A percentile compares a stretch with the other conserved stretches of the same genome.
Conservation (phyloP, 371 early-diverging fungal species). For the Mortierella sp. region DNA sequence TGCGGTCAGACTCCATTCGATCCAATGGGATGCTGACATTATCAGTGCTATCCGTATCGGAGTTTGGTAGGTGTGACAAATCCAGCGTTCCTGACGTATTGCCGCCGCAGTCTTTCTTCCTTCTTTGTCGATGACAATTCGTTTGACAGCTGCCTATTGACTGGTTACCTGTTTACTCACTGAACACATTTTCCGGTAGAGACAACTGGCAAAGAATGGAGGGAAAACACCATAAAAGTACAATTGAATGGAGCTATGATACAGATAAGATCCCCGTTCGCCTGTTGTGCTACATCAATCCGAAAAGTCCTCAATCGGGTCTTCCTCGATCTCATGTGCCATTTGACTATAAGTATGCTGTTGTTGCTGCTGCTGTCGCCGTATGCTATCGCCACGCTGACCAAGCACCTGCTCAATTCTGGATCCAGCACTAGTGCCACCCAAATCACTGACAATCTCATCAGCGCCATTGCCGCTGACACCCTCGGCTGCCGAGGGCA, state of each 20-base stretch:
- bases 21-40: conserved; percentile 13
- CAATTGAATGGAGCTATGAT: too few relatives aligned
- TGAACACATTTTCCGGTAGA: too few relatives aligned
- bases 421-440: neutral
- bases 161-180: too few relatives aligned
- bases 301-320: conserved; percentile 46
- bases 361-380: conserved; percentile 5
- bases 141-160: too few relatives aligned
- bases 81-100: too few relatives aligned
- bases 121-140: too few relatives aligned
- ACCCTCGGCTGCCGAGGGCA: neutral
- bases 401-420: neutral
- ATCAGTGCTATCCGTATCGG: too few relatives aligned
- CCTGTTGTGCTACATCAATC: conserved; percentile 7
- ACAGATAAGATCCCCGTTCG: too few relatives aligned
- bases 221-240: too few relatives aligned
- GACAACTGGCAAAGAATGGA: too few relatives aligned
- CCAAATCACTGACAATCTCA: conserved; percentile 3
- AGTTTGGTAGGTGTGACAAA: too few relatives aligned
- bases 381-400: neutral
- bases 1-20: conserved; percentile 16
- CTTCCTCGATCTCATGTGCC: conserved; percentile 24
- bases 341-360: neutral
- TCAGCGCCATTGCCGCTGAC: neutral
- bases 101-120: too few relatives aligned